These are phyloP conservation scores for Herpotrichia juniperi DNA, from an alignment of 2,329 filamentous ascomycete genomes.

Conservation along the genomic window DNA sequence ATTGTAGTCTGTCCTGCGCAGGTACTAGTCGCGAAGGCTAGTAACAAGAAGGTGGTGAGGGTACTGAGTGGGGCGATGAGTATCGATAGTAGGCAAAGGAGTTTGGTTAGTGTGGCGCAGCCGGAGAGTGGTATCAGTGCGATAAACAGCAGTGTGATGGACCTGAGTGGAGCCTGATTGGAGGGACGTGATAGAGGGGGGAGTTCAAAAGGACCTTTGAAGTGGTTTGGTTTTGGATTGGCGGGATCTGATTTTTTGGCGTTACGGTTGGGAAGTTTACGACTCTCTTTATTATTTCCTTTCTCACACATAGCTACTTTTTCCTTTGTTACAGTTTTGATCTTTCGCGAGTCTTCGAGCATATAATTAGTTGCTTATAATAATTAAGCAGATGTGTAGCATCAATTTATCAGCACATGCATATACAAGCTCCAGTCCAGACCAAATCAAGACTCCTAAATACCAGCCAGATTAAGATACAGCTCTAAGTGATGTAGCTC, in stretches of 20 bases:
- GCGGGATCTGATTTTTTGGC: conserved; percentile 16
- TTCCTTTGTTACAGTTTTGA: conserved; percentile 3
- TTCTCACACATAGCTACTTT: background rate
- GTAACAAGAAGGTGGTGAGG: conserved; percentile 56
- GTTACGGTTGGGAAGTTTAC: conserved; percentile 15
- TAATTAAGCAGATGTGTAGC: conserved; percentile 6
- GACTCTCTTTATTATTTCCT: conserved; percentile 11
- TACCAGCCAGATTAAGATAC: too few relatives aligned
- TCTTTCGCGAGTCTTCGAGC: background rate
- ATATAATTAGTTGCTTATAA: conserved; percentile 10
- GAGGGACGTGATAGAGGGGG: conserved; percentile 34
- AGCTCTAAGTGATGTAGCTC: too few relatives aligned
- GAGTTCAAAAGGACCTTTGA: background rate
- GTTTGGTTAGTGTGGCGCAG: conserved; percentile 28
- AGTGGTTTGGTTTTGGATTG: background rate
- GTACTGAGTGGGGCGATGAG: conserved; percentile 59
- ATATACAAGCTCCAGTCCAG: too few relatives aligned
- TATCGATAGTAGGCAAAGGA: conserved; percentile 42
- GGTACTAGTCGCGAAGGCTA: conserved; percentile 73
- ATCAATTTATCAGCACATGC: background rate
- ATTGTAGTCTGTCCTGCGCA: conserved; percentile 95
- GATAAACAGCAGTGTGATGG: too few relatives aligned
- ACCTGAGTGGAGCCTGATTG: conserved; percentile 36
- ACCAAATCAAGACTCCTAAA: too few relatives aligned
- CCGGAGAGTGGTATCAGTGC: conserved; percentile 41